Evolutionary conservation across 345 rosid species (phyloP), one percentile per base, ranked within the genome.

Genomic region (Lumnitzera littorea): DNA sequence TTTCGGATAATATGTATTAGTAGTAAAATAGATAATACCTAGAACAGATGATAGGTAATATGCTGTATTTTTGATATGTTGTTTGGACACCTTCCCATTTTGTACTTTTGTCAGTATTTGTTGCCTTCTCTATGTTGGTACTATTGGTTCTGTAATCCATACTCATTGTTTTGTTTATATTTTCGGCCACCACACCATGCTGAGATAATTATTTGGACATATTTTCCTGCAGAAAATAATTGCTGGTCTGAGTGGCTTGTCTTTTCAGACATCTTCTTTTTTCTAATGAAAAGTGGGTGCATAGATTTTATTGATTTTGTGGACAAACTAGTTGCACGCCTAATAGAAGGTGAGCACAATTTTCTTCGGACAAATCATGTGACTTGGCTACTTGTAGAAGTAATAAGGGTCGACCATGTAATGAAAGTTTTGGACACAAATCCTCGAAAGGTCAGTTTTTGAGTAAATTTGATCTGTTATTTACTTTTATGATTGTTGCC

Each of bases 211-310:
- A 36, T 29, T 62, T 60, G 53, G 55, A 48, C 29, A 27, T 56
- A 51, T 55, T 62, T 72, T 68, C 55, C 57, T 70, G 84, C 97
- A 94, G 99, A 90, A 57, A 64, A 80, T 62, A 94, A 84, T 77
- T 94, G 97, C 82, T 90, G 99, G 99, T 96, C 83, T 71, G 99
- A 94, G 62, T 94, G 99, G 99, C 91, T 94, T 61, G 87, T 85
- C 78, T 94, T 94, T 81, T 88, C 97, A 60, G 99, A 94, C 72
- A 77, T 88, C 46, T 88, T 84, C 78, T 88, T 70, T 79, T 86
- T 90, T 70, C 87, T 94, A 17, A 71, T 84, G 76, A 94, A 90
- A 78, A 94, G 89, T 67, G 92, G 97, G 53, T 90, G 99, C 63
- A 83, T 90, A 46, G 99, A 90, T 76, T 94, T 94, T 82, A 85